These are phyloP conservation scores for Elongisporangium prolatum DNA, from an alignment of 352 stramenopile species.

Conservation along the genomic window DNA sequence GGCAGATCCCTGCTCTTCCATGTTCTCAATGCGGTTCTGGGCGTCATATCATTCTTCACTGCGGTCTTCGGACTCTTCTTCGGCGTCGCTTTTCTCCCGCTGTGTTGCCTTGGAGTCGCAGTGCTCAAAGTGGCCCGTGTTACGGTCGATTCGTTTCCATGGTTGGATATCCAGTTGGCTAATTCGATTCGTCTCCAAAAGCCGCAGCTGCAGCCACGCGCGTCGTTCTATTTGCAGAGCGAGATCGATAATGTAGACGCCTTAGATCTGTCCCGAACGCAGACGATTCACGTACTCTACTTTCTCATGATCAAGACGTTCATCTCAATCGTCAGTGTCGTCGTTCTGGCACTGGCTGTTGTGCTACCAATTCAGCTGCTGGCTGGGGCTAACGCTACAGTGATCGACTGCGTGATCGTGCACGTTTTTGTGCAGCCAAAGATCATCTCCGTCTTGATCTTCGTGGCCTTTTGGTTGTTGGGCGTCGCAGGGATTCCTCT, in stretches of 20 bases:
- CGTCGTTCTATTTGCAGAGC: not conserved
- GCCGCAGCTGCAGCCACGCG: not conserved
- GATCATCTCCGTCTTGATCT: no score
- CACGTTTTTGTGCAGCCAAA: no score
- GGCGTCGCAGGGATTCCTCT: not conserved
- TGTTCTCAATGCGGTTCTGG: constrained; percentile 47
- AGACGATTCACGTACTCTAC: not conserved
- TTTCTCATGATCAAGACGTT: not conserved
- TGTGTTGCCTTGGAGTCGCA: constrained; percentile 39
- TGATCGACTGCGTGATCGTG: not conserved
- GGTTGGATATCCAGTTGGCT: constrained; percentile 4
- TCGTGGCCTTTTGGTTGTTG: not conserved
- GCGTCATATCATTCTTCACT: constrained; percentile 33
- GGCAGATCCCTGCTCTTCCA: constrained; percentile 42
- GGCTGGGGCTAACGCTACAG: not conserved
- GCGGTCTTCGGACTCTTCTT: constrained; percentile 28
- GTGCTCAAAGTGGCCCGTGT: not conserved
- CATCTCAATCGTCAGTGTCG: not conserved
- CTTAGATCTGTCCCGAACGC: not conserved
- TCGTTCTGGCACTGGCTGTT: not conserved
- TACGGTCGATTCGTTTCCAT: not conserved
- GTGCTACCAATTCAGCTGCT: not conserved
- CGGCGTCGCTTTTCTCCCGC: constrained; percentile 35
- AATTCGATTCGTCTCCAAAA: constrained; percentile 18
- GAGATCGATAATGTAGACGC: not conserved